These are phyloP conservation scores for Nidularia pulvinata DNA, from an alignment of 768 basidiomycete genomes.

Conservation along the genomic window DNA sequence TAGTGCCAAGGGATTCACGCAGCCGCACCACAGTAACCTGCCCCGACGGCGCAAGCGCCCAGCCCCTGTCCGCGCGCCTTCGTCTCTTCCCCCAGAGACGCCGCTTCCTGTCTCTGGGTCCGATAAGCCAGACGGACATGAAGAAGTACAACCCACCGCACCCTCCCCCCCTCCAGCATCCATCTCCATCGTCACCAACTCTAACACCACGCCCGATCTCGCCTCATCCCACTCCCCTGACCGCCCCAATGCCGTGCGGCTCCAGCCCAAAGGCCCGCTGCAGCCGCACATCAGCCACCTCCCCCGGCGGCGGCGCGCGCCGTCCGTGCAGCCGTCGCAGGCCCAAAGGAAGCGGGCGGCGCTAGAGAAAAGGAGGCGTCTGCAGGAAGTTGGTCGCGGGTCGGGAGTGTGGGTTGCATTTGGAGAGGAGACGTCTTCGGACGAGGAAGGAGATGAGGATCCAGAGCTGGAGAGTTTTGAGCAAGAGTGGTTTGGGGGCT, in stretches of 20 bases:
- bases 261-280: neutral
- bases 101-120: neutral
- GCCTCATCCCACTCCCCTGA: neutral
- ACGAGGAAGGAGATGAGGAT: neutral
- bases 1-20: slow-evolving; percentile 3
- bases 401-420: slow-evolving; percentile 5
- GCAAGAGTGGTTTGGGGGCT: too few relatives aligned
- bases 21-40: slow-evolving; percentile 6
- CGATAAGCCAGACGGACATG: too few relatives aligned
- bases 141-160: too few relatives aligned
- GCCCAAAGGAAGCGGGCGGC: neutral
- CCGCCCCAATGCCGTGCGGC: too few relatives aligned
- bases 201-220: neutral
- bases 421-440: neutral
- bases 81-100: neutral
- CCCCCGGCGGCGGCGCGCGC: neutral
- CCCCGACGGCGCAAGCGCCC: slow-evolving; percentile 1
- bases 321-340: neutral
- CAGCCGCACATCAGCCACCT: neutral
- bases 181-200: neutral
- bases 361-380: neutral
- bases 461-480: too few relatives aligned
- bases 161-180: too few relatives aligned
- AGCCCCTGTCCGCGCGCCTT: neutral
- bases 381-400: slow-evolving; percentile 2